Evolutionary conservation across 345 rosid genomes (phyloP).

Genomic region (Hibiscus syriacus): DNA sequence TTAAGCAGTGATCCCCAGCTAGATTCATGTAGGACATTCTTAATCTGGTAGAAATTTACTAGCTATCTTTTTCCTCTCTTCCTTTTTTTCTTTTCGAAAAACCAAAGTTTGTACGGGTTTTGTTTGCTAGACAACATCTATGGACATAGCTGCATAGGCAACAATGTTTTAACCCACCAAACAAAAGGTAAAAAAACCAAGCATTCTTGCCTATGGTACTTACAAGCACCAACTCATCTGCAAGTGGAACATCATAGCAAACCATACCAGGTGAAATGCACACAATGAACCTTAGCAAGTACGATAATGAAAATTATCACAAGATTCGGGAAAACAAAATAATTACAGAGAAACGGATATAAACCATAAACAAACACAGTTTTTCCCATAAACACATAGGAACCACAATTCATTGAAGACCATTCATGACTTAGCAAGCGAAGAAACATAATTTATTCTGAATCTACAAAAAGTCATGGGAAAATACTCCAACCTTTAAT

Average conservation of each 20-base stretch:
- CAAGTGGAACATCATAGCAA: not conserved
- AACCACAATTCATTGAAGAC: not conserved
- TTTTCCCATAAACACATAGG: not conserved
- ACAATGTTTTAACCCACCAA: not conserved
- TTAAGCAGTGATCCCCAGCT: not conserved
- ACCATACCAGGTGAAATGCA: not conserved
- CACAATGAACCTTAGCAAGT: not conserved
- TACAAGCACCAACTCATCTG: not conserved
- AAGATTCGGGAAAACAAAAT: not conserved
- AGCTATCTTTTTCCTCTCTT: too few species aligned
- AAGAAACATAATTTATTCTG: not conserved
- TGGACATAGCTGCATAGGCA: not conserved
- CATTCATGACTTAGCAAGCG: not conserved
- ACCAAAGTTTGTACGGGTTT: too few species aligned
- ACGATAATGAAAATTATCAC: not conserved
- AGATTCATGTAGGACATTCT: too few species aligned
- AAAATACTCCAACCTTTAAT: not conserved
- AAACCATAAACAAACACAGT: not conserved
- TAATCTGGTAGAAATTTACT: too few species aligned
- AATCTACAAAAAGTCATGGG: not conserved
- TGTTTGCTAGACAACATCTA: too few species aligned
- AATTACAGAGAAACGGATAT: not conserved
- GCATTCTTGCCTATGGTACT: not conserved
- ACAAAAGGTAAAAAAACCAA: not conserved
- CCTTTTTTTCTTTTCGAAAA: too few species aligned